These are phyloP conservation scores for Bretschneidera sinensis DNA, from an alignment of 345 rosid species.

Conservation along the genomic window DNA sequence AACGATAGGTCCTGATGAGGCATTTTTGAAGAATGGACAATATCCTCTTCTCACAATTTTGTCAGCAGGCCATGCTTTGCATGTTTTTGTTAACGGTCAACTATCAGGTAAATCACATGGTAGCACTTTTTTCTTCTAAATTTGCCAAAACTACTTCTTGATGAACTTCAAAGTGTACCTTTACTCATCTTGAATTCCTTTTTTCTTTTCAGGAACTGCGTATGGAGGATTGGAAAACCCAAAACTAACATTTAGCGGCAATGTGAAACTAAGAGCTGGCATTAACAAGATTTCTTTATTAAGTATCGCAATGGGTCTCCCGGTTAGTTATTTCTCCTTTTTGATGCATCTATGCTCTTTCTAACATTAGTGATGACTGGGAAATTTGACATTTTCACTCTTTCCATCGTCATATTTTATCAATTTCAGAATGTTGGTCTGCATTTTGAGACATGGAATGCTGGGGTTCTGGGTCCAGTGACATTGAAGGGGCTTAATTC, in stretches of 20 bases:
- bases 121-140: neutral
- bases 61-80: constrained; percentile 85
- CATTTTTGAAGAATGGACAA: constrained; percentile 61
- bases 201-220: constrained; percentile 49
- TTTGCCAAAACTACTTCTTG: neutral
- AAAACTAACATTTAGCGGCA: constrained; percentile 60
- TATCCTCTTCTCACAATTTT: constrained; percentile 49
- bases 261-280: constrained; percentile 69
- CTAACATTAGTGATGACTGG: neutral
- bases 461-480: constrained; percentile 83
- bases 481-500: constrained; percentile 64
- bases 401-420: neutral
- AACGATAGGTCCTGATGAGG: constrained; percentile 47
- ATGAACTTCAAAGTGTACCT: neutral
- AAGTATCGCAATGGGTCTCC: constrained; percentile 77
- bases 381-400: neutral
- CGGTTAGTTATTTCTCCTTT: constrained; percentile 48
- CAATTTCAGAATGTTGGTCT: constrained; percentile 71
- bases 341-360: neutral
- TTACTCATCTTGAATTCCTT: neutral
- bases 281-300: constrained; percentile 70
- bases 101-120: constrained; percentile 45
- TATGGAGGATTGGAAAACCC: constrained; percentile 60
- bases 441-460: constrained; percentile 80
- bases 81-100: constrained; percentile 73